Percentiles rank a stretch among this genome's conserved stretches.
phyloP scores from a whole-genome alignment of 2,329 filamentous ascomycete genomes.

The Clarireedia homoeocarpa region DNA sequence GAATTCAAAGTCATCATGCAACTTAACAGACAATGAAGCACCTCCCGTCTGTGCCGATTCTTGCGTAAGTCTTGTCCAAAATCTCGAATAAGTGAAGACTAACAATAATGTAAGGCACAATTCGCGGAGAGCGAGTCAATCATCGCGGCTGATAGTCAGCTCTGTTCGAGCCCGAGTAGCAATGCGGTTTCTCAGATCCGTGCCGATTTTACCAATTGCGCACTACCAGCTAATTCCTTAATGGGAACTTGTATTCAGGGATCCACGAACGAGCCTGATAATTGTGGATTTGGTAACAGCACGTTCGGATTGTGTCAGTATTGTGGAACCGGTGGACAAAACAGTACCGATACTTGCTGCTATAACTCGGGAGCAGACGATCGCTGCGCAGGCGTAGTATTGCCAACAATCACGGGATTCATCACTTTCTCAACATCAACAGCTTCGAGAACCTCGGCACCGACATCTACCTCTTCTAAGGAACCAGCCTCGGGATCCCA shows the following conservation, averaged over 20 bases:
- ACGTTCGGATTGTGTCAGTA: constrained; percentile 77
- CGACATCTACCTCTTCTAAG: constrained; percentile 14
- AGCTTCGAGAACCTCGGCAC: constrained; percentile 33
- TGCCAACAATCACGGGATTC: constrained; percentile 68
- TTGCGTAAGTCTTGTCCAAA: constrained; percentile 52
- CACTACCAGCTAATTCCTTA: constrained; percentile 72
- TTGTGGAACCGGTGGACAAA: constrained; percentile 74
- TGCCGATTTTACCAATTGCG: constrained; percentile 87
- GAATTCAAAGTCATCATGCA: constrained; percentile 68
- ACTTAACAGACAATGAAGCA: constrained; percentile 54
- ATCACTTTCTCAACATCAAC: constrained; percentile 52
- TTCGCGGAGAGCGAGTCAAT: constrained; percentile 84
- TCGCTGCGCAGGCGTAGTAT: constrained; percentile 65
- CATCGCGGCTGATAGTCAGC: constrained; percentile 62
- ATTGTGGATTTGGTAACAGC: constrained; percentile 76
- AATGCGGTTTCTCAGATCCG: constrained; percentile 71
- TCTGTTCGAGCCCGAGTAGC: constrained; percentile 60
- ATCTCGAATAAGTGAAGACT: constrained; percentile 14
- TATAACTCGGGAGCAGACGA: constrained; percentile 68
- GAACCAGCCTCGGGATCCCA: constrained; percentile 7
- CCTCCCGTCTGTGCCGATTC: constrained; percentile 80
- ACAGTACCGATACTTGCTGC: constrained; percentile 94
- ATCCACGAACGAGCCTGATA: constrained; percentile 69
- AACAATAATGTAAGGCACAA: constrained; percentile 49
- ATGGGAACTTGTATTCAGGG: constrained; percentile 70